These are phyloP conservation scores for Pleurotus platypus DNA, from an alignment of 768 basidiomycete genomes.

Conservation along the genomic window DNA sequence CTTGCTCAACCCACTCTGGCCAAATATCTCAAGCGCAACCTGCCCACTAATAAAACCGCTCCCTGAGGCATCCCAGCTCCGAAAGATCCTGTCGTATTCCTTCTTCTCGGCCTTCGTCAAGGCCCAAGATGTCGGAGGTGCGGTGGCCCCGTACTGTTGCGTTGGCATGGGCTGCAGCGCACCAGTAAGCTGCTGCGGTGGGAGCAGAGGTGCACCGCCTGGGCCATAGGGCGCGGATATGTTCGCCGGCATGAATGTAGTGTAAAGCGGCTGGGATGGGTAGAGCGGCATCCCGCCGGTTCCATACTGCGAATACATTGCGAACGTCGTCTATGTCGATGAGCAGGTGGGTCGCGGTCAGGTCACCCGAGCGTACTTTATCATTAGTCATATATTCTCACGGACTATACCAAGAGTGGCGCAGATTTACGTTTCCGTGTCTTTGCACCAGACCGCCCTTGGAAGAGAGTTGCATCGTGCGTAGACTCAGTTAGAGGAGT, in stretches of 20 bases:
- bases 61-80: constrained; percentile 86
- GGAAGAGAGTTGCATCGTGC: too few relatives aligned
- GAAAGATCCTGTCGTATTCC: constrained; percentile 93
- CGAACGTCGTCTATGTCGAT: constrained; percentile 84
- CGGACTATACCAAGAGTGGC: too few relatives aligned
- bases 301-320: constrained; percentile 53
- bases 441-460: too few relatives aligned
- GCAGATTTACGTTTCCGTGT: too few relatives aligned
- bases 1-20: constrained; percentile 83
- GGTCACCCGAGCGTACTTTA: too few relatives aligned
- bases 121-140: constrained; percentile 80
- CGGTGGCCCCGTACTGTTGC: constrained; percentile 57
- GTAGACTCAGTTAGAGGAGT: too few relatives aligned
- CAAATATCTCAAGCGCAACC: constrained; percentile 89
- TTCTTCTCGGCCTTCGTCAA: constrained; percentile 90
- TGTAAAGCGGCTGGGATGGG: constrained; percentile 72
- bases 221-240: constrained; percentile 54
- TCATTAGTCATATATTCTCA: too few relatives aligned
- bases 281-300: constrained; percentile 65
- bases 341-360: constrained; percentile 22
- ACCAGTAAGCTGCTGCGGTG: constrained; percentile 50
- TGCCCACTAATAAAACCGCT: constrained; percentile 85
- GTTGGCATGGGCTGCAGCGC: constrained; percentile 79
- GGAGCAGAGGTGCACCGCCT: constrained; percentile 64
- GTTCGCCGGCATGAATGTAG: constrained; percentile 84